These are phyloP conservation scores for Nadsonia commutata DNA, from an alignment of 1,139 yeast species.

Conservation along the genomic window DNA sequence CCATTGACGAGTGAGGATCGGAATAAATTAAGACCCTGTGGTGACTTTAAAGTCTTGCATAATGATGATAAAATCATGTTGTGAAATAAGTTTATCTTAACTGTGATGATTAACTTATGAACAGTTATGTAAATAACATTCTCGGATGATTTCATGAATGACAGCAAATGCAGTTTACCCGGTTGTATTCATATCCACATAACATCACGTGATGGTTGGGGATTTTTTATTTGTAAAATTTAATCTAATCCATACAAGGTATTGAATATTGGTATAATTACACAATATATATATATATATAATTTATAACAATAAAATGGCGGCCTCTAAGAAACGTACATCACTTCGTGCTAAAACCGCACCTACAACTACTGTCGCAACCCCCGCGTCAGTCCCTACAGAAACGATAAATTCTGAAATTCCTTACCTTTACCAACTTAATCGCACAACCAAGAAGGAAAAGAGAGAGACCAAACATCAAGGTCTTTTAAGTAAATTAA, in stretches of 20 bases:
- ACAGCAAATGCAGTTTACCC: too few species aligned
- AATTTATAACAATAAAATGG: background rate
- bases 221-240: too few species aligned
- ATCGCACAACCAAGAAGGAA: conserved; percentile 17
- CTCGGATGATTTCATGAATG: too few species aligned
- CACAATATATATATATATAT: too few species aligned
- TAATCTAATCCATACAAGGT: too few species aligned
- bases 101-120: too few species aligned
- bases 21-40: background rate
- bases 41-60: background rate
- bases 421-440: background rate
- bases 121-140: too few species aligned
- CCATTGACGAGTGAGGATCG: background rate
- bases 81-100: too few species aligned
- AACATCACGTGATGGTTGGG: too few species aligned
- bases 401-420: background rate
- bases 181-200: too few species aligned
- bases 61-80: background rate
- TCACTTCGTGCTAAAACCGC: background rate
- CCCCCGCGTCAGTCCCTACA: background rate
- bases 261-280: too few species aligned
- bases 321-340: background rate
- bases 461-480: conserved; percentile 14
- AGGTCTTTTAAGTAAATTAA: conserved; percentile 10
- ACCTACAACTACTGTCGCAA: background rate